Base-by-base conservation (phyloP, 192 early-diverging fungal genomes). In the Rhizophagus sp. region DNA sequence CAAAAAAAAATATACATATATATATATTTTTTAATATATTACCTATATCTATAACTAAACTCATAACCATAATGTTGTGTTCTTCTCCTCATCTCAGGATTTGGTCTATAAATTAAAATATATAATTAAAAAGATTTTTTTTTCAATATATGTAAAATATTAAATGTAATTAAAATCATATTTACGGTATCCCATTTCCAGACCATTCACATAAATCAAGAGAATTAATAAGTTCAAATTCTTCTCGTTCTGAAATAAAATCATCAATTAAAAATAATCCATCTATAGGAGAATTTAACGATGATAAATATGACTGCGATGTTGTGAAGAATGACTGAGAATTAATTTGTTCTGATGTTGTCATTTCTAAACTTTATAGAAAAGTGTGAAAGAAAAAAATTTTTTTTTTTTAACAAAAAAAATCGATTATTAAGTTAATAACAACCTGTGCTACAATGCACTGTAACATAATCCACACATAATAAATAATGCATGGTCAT, bases 61-160 rank as follows among this genome's bases (percentile, higher is more conserved):
- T 88, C 78, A 69, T 88, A 82, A 4, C 93, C 93, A 80, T 91
- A 93, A 71, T 93, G 92, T 78, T 92, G 91, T 9, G 92, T 92
- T 33, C 93, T 82, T 68, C 93, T 79, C 62, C 86, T 87, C 79
- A 94, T 82, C 80, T 94, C 92, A 69, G 89, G 91, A 79, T 89
- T 93, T 61, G 87, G 92, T 49, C 86, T 89, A 68, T 13, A 7
- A 25, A 77, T 17, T n/a, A 11, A 47, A 47, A 12, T 47, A 47
- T 47, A 12, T 12, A 47, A 47, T 47, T 12, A 12, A 47, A 36
- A 36, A 36, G 3, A 47, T 12, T 47, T 10, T 47, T 47, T 47
- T n/a, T n/a, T n/a, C n/a, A n/a, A 62, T 34, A 24, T 22, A 52
- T 67, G 36, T 36, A 36, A 2, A 36, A 36, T 30, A 36, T 44